These are phyloP conservation scores for Solanum pinnatisectum DNA, from an alignment of 257 asterid species.

Conservation along the genomic window DNA sequence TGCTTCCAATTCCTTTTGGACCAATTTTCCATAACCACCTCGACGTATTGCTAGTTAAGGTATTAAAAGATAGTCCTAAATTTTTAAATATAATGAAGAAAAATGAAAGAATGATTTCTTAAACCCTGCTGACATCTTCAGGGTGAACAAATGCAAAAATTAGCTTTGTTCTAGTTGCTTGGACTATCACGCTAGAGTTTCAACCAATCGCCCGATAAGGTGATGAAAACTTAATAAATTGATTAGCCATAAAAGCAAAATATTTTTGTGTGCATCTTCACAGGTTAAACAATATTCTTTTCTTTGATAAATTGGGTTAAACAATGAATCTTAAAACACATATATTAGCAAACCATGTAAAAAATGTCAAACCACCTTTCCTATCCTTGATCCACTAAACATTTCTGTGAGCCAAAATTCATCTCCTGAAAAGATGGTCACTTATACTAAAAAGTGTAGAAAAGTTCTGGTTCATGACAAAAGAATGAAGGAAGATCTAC, in stretches of 20 bases:
- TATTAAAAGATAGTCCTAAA: not conserved
- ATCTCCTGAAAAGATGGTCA: not conserved
- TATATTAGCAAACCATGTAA: not conserved
- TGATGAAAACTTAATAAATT: not conserved
- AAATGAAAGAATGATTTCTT: not conserved
- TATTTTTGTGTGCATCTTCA: not conserved
- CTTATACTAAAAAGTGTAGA: not conserved
- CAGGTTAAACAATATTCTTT: not conserved
- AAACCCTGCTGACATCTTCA: not conserved
- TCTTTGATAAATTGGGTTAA: not conserved
- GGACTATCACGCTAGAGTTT: not conserved
- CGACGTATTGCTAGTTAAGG: constrained; percentile 68
- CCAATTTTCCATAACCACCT: constrained; percentile 97
- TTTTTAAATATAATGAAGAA: not conserved
- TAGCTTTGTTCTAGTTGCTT: not conserved
- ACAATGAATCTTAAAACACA: not conserved
- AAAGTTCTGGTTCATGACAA: not conserved
- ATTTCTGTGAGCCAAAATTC: not conserved
- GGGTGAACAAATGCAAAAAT: not conserved
- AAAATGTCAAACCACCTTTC: not conserved
- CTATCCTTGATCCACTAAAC: not conserved
- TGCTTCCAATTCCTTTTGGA: constrained; percentile 90
- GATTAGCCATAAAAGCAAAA: not conserved
- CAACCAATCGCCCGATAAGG: not conserved
- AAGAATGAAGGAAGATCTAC: not conserved